Base-by-base conservation (phyloP, 257 asterid species). In the Nemophila menziesii region DNA sequence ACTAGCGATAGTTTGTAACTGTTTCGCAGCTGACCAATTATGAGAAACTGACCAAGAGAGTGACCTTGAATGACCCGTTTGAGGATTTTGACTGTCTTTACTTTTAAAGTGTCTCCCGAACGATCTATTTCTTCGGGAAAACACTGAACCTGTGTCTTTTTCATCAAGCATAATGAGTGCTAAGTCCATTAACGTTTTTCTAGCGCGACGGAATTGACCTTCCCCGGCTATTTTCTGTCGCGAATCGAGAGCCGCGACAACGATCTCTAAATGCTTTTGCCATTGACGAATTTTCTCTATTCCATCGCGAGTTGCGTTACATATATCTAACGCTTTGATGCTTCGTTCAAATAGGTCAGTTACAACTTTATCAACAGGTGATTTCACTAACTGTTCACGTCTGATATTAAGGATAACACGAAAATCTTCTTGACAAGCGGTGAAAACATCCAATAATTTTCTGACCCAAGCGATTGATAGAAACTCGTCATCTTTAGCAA, bases 1-100 rank as follows among this genome's bases (percentile, higher is more conserved):
- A 65, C 40, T 72, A 11, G 92, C 74, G n/a, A 90, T 61, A 19
- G 70, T 56, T 27, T 84, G 96, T 55, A 90, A 84, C 71, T 90
- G 98, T 69, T 81, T 90, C 1, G 96, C 75, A 8, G 98, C 94
- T 0, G 98, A 90, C 98, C 98, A 90, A 48, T 71, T 45, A 29
- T 68, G 75, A 1, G 98, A 77, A 2, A 90, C 94, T 11, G 96
- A 81, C 98, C 98, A 90, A n/a, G 98, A 85, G 8, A 74, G 66
- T 1, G 98, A 90, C 43, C 98, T 55, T 10, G 93, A 63, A 58
- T 90, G 98, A 22, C 94, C 82, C 1, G 84, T 68, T 9, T 62
- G 48, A 1, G 64, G 51, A 16, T 58, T 72, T 2, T 56, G 61
- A 51, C 55, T 79, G 37, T 84, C 98, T 58, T 90, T 84, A 17